A percentile compares a stretch with the other conserved stretches of the same genome.
These are phyloP conservation scores for Bipolaris victoriae DNA, from an alignment of 2,329 filamentous ascomycete species.

Conservation along the genomic window DNA sequence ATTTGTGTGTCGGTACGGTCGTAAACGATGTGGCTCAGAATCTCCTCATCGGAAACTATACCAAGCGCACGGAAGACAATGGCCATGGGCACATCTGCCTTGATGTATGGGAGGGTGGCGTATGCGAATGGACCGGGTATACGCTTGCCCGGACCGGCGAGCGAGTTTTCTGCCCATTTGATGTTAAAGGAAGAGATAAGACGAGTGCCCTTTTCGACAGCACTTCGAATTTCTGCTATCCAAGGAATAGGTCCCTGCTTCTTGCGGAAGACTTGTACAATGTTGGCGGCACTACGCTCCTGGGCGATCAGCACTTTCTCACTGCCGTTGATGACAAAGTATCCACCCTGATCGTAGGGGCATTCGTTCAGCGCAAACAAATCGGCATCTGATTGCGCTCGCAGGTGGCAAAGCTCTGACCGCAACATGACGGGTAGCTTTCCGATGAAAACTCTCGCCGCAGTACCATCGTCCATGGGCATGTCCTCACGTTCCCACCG, in stretches of 20 bases:
- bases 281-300: slow-evolving; percentile 96
- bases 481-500: slow-evolving; percentile 59
- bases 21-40: slow-evolving; percentile 96
- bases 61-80: slow-evolving; percentile 95
- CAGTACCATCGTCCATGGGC: slow-evolving; percentile 56
- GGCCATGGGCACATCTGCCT: slow-evolving; percentile 88
- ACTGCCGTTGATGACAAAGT: slow-evolving; percentile 99
- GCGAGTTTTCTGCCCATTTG: slow-evolving; percentile 86
- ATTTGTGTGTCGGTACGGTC: slow-evolving; percentile 94
- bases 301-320: slow-evolving; percentile 99
- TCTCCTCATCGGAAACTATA: slow-evolving; percentile 96
- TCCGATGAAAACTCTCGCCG: slow-evolving; percentile 85
- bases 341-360: slow-evolving; percentile 96
- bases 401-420: slow-evolving; percentile 91
- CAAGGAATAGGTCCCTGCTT: slow-evolving; percentile 93
- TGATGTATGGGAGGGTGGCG: slow-evolving; percentile 91
- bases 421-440: slow-evolving; percentile 98
- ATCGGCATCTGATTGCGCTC: slow-evolving; percentile 80
- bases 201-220: slow-evolving; percentile 92
- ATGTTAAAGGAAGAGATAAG: slow-evolving; percentile 92
- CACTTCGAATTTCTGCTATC: slow-evolving; percentile 93
- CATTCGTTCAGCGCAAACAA: slow-evolving; percentile 95
- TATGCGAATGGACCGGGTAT: slow-evolving; percentile 87
- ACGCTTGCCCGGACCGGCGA: slow-evolving; percentile 73
- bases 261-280: slow-evolving; percentile 99